Conservation (phyloP, 1,284 basidiomycete species). For the Fistulina hepatica region DNA sequence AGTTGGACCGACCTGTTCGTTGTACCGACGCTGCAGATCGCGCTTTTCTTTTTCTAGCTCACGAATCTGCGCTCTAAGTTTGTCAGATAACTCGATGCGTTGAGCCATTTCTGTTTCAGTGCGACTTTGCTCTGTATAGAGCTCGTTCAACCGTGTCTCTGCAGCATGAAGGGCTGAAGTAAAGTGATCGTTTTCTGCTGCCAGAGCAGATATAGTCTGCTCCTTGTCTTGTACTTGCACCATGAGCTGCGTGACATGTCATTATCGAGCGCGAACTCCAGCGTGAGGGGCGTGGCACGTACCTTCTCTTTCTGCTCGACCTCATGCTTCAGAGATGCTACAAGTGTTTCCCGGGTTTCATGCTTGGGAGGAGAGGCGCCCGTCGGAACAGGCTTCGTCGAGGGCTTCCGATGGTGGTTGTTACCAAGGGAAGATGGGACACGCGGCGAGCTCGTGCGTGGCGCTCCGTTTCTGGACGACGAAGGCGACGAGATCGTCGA, state of each 20-base stretch:
- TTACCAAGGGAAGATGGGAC: constrained; percentile 32
- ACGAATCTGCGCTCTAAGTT: constrained; percentile 63
- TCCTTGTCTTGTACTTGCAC: constrained; percentile 69
- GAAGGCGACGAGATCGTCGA: constrained; percentile 32
- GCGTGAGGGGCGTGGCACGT: constrained; percentile 15
- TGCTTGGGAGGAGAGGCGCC: constrained; percentile 28
- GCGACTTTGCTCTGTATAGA: constrained; percentile 68
- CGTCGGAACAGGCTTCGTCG: too few species aligned
- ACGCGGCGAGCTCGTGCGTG: constrained; percentile 37
- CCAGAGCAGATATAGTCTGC: constrained; percentile 47
- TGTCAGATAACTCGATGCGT: constrained; percentile 68
- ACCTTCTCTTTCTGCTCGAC: constrained; percentile 74
- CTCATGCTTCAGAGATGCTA: constrained; percentile 57
- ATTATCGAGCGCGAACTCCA: constrained; percentile 10
- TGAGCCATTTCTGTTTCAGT: constrained; percentile 68
- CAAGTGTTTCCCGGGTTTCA: constrained; percentile 42
- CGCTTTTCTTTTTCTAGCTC: constrained; percentile 76
- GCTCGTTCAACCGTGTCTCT: constrained; percentile 58
- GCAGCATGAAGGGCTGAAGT: constrained; percentile 51
- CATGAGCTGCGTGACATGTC: constrained; percentile 42
- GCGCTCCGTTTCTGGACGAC: constrained; percentile 38
- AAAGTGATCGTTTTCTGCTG: constrained; percentile 52
- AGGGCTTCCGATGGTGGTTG: constrained; percentile 36
- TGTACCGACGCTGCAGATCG: constrained; percentile 66
- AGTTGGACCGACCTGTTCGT: constrained; percentile 53